Evolutionary conservation across 2,329 filamentous ascomycete species (phyloP).

Genomic region (Scolecobasidium constrictum): DNA sequence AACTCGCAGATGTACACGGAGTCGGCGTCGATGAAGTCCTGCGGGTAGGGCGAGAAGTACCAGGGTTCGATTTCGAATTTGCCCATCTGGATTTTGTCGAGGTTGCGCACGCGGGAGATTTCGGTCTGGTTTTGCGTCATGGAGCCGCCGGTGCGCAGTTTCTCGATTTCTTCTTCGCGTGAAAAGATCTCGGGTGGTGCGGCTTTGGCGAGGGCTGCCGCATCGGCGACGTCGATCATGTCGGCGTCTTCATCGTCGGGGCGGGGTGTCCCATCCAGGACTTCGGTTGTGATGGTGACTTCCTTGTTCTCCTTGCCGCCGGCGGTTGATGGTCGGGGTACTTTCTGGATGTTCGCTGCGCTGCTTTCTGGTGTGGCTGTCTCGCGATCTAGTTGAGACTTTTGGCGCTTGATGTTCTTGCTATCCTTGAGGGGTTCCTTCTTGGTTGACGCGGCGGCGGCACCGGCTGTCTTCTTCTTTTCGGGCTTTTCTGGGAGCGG

Average conservation of each 20-base stretch:
- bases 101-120: constrained; percentile 88
- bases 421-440: constrained; percentile 26
- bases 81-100: constrained; percentile 90
- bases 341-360: constrained; percentile 37
- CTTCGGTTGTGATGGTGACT: constrained; percentile 32
- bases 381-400: constrained; percentile 39
- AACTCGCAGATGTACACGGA: constrained; percentile 96
- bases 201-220: constrained; percentile 44
- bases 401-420: constrained; percentile 35
- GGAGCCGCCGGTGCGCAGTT: constrained; percentile 83
- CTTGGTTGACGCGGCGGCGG: constrained; percentile 8
- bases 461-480: constrained; percentile 60
- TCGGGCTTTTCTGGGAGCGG: constrained; percentile 83
- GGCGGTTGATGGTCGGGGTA: constrained; percentile 41
- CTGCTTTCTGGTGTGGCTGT: constrained; percentile 45
- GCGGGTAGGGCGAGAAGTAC: constrained; percentile 98
- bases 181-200: constrained; percentile 47
- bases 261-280: constrained; percentile 37
- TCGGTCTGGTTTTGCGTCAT: constrained; percentile 99
- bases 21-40: constrained; percentile 77
- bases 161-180: constrained; percentile 89
- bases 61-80: constrained; percentile 86
- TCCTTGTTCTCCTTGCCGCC: constrained; percentile 51
- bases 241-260: constrained; percentile 41
- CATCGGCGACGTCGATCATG: constrained; percentile 40